Evolutionary conservation across 2,329 filamentous ascomycete species (phyloP).

Genomic region (Colletotrichum sp.): DNA sequence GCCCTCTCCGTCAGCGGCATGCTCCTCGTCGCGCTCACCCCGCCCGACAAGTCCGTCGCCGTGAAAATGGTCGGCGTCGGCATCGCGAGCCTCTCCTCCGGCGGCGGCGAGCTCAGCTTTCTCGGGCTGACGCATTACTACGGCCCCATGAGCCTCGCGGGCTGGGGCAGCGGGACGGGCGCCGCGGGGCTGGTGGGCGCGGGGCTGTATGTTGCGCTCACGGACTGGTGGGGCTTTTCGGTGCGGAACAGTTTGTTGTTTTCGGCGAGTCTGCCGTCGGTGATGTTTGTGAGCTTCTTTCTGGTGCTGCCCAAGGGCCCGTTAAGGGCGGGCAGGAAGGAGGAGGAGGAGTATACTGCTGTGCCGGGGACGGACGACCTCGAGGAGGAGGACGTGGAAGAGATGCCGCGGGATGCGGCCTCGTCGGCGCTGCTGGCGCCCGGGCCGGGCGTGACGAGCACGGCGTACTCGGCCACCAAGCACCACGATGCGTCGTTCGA

Average conservation of each 20-base stretch:
- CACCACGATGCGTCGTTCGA: constrained; percentile 37
- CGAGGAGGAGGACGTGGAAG: constrained; percentile 38
- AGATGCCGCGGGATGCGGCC: constrained; percentile 42
- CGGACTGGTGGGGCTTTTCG: constrained; percentile 77
- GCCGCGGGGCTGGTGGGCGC: constrained; percentile 88
- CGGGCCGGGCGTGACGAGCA: constrained; percentile 41
- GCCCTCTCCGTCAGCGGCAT: constrained; percentile 81
- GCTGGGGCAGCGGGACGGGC: constrained; percentile 92
- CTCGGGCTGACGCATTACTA: constrained; percentile 93
- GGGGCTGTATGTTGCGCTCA: constrained; percentile 85
- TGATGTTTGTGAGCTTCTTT: constrained; percentile 92
- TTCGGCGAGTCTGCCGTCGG: constrained; percentile 77
- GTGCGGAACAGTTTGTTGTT: constrained; percentile 77
- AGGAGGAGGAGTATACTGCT: constrained; percentile 60
- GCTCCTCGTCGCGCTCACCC: constrained; percentile 85
- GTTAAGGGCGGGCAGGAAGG: constrained; percentile 54
- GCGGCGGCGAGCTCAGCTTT: constrained; percentile 89
- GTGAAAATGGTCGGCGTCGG: constrained; percentile 84
- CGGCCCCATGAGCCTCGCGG: constrained; percentile 82
- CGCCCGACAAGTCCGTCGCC: constrained; percentile 66
- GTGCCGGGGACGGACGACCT: constrained; percentile 48
- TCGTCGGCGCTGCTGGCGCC: constrained; percentile 56
- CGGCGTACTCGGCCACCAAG: constrained; percentile 38
- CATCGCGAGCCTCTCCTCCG: constrained; percentile 83
- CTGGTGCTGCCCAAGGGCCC: constrained; percentile 73